A percentile compares a stretch with the other conserved stretches of the same genome.
These are phyloP conservation scores for Trichosporon asahii DNA, from an alignment of 1,284 basidiomycete species.

Conservation along the genomic window DNA sequence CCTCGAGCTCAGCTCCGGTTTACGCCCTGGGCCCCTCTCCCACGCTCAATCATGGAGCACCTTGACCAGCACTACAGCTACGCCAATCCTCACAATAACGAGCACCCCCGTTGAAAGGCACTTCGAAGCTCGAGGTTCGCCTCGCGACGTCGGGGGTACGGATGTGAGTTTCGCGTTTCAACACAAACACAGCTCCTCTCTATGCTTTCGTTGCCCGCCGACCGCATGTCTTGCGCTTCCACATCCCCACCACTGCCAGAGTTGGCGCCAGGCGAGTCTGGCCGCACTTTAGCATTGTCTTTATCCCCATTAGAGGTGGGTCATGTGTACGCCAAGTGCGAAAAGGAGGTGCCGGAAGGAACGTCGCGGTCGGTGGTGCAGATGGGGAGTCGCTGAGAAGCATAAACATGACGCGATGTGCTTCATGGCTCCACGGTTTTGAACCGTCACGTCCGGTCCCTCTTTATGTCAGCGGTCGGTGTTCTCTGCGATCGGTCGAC, in stretches of 20 bases:
- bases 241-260: neutral
- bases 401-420: slow-evolving; percentile 2
- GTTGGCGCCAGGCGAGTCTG: neutral
- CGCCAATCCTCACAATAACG: neutral
- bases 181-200: neutral
- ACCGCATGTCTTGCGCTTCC: neutral
- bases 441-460: neutral
- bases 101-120: neutral
- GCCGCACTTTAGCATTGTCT: too few relatives aligned
- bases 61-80: too few relatives aligned
- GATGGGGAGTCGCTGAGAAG: neutral
- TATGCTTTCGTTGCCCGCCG: neutral
- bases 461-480: neutral
- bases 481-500: neutral
- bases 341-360: neutral
- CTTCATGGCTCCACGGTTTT: neutral
- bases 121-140: neutral
- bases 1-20: neutral
- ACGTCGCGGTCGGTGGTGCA: neutral
- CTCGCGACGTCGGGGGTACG: neutral
- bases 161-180: neutral
- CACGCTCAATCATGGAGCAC: neutral
- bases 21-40: neutral
- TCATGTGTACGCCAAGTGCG: too few relatives aligned
- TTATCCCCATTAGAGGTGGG: too few relatives aligned